Percentiles rank a stretch among this genome's conserved stretches.
Conservation (phyloP, 805 yeast species). For the Monosporozyma unispora region DNA sequence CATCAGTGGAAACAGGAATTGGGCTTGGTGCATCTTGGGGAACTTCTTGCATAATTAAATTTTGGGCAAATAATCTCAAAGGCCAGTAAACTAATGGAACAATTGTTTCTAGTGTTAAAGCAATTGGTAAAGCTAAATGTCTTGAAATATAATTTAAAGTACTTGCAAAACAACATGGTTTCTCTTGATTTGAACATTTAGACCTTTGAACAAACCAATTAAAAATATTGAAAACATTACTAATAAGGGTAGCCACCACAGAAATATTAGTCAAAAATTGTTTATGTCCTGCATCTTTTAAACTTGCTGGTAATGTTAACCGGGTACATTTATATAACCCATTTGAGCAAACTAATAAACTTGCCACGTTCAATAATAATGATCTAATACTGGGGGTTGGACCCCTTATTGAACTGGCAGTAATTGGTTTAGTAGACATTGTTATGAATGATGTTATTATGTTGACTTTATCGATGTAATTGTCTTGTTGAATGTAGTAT, state of each 20-base stretch:
- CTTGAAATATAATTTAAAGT: constrained; percentile 25
- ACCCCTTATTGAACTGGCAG: not conserved
- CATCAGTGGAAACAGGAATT: constrained; percentile 44
- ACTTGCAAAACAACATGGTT: not conserved
- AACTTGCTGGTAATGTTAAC: constrained; percentile 38
- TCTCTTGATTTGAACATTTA: not conserved
- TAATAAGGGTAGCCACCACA: constrained; percentile 38
- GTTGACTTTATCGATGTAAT: too few species aligned
- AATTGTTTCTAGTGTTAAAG: constrained; percentile 48
- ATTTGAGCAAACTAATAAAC: constrained; percentile 17
- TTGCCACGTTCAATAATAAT: constrained; percentile 13
- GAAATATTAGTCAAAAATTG: constrained; percentile 70
- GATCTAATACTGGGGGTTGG: constrained; percentile 10
- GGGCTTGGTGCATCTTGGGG: constrained; percentile 14
- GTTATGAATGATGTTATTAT: too few species aligned
- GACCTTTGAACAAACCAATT: constrained; percentile 27
- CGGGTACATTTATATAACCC: constrained; percentile 23
- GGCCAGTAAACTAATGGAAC: constrained; percentile 67
- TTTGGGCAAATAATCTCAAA: constrained; percentile 42
- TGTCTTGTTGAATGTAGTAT: not conserved
- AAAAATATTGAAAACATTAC: constrained; percentile 33
- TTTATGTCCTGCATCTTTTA: constrained; percentile 53
- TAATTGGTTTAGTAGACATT: not conserved
- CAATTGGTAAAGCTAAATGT: constrained; percentile 37
- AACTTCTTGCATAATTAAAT: constrained; percentile 36